Evolutionary conservation across 345 rosid species (phyloP).

Genomic region (Salix caprea): DNA sequence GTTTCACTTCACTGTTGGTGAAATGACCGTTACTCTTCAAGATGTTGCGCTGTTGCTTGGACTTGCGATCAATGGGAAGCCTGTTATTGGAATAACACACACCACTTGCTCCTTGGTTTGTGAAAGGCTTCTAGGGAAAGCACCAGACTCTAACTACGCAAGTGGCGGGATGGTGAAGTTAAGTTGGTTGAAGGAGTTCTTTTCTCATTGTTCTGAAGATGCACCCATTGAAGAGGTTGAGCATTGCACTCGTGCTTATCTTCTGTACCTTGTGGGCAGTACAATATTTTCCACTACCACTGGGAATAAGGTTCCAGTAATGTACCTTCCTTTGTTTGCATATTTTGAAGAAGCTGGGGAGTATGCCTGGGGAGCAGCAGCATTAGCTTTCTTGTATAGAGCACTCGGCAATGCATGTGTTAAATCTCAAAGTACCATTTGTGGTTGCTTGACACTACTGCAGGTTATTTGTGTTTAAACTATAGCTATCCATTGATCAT

Average conservation of each 20-base stretch:
- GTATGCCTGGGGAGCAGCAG: slow-evolving; percentile 95
- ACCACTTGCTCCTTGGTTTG: slow-evolving; percentile 71
- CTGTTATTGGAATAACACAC: slow-evolving; percentile 86
- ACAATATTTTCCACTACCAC: slow-evolving; percentile 92
- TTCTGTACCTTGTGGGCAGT: slow-evolving; percentile 85
- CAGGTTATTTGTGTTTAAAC: slow-evolving; percentile 47
- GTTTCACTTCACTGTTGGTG: slow-evolving; percentile 79
- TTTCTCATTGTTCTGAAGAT: slow-evolving; percentile 62
- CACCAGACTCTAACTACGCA: slow-evolving; percentile 69
- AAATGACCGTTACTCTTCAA: slow-evolving; percentile 85
- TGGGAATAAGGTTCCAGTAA: slow-evolving; percentile 95
- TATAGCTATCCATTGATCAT: slow-evolving; percentile 3
- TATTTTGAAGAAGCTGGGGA: slow-evolving; percentile 77
- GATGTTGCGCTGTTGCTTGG: slow-evolving; percentile 80
- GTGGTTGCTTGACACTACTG: slow-evolving; percentile 88
- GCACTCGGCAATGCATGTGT: slow-evolving; percentile 98
- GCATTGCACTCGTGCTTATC: slow-evolving; percentile 77
- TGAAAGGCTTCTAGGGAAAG: slow-evolving; percentile 58
- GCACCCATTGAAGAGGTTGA: slow-evolving; percentile 58
- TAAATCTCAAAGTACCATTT: slow-evolving; percentile 89
- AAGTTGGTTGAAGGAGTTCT: slow-evolving; percentile 91
- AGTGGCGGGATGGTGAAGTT: slow-evolving; percentile 99
- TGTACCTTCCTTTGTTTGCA: slow-evolving; percentile 88
- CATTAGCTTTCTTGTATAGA: slow-evolving; percentile 83
- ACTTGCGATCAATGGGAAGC: slow-evolving; percentile 79